These are phyloP conservation scores for Fusarium domesticum DNA, from an alignment of 2,329 filamentous ascomycete genomes.

Conservation along the genomic window DNA sequence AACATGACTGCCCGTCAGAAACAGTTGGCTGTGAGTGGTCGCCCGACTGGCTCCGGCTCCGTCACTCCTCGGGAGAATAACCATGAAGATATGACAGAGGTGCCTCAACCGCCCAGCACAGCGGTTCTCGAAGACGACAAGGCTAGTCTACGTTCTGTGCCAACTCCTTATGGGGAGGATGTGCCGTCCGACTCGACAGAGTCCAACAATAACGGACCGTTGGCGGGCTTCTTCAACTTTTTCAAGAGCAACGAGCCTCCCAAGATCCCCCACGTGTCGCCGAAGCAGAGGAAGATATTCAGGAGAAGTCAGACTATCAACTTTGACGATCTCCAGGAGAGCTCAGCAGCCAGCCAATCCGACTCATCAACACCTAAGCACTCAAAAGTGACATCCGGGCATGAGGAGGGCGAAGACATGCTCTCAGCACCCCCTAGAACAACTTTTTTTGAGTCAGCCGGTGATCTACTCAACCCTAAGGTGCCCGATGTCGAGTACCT, in stretches of 20 bases:
- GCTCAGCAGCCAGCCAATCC: conserved; percentile 4
- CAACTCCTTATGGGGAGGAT: conserved; percentile 30
- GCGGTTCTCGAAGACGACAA: conserved; percentile 66
- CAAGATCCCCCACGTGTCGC: conserved; percentile 48
- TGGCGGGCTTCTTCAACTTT: conserved; percentile 67
- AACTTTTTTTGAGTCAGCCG: conserved; percentile 91
- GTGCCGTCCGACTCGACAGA: conserved; percentile 28
- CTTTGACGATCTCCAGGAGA: conserved; percentile 13
- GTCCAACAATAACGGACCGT: conserved; percentile 44
- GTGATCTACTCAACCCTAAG: conserved; percentile 87
- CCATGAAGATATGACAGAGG: conserved; percentile 48
- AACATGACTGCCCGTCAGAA: conserved; percentile 51
- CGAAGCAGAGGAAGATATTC: conserved; percentile 68
- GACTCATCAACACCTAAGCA: conserved; percentile 14
- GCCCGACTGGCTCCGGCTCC: conserved; percentile 33
- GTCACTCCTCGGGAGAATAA: conserved; percentile 33
- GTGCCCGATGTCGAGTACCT: conserved; percentile 79
- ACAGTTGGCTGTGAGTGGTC: conserved; percentile 39
- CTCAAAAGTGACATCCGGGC: conserved; percentile 48
- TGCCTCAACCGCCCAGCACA: conserved; percentile 67
- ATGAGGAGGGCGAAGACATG: conserved; percentile 45
- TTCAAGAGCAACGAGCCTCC: conserved; percentile 60
- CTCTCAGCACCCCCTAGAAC: conserved; percentile 78
- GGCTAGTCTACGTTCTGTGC: conserved; percentile 50
- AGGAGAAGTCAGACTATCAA: conserved; percentile 71